phyloP scores from a whole-genome alignment of 306 rosid species.

The Vigna trinervia region DNA sequence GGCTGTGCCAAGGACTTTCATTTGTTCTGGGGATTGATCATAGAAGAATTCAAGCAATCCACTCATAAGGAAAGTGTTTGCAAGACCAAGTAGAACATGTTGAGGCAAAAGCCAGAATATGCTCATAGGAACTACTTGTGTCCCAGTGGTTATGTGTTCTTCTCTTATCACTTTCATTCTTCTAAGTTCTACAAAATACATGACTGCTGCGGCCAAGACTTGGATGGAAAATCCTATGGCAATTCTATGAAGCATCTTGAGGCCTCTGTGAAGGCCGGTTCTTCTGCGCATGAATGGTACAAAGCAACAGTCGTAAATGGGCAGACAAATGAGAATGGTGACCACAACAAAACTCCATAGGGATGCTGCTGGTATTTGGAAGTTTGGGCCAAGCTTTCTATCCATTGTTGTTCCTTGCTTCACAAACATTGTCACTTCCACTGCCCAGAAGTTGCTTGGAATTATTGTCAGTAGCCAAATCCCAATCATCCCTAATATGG shows the following conservation, averaged over 20 bases:
- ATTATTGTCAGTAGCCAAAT: slow-evolving; percentile 77
- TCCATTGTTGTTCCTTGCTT: slow-evolving; percentile 79
- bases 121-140: slow-evolving; percentile 71
- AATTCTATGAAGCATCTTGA: slow-evolving; percentile 67
- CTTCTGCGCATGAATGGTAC: slow-evolving; percentile 52
- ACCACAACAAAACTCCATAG: slow-evolving; percentile 56
- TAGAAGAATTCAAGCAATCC: slow-evolving; percentile 82
- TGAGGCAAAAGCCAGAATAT: slow-evolving; percentile 83
- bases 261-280: slow-evolving; percentile 68
- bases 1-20: slow-evolving; percentile 81
- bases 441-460: slow-evolving; percentile 80
- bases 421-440: slow-evolving; percentile 64
- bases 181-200: slow-evolving; percentile 59
- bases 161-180: slow-evolving; percentile 55
- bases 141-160: slow-evolving; percentile 48
- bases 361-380: slow-evolving; percentile 73
- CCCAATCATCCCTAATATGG: slow-evolving; percentile 59
- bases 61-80: slow-evolving; percentile 65
- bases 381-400: slow-evolving; percentile 54
- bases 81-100: slow-evolving; percentile 63
- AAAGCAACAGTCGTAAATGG: slow-evolving; percentile 63
- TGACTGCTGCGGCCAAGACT: slow-evolving; percentile 45
- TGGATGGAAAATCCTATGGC: slow-evolving; percentile 67
- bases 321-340: slow-evolving; percentile 65
- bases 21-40: slow-evolving; percentile 82